Evolutionary conservation across 2,329 filamentous ascomycete species (phyloP).

Genomic region (Fusarium secorum): DNA sequence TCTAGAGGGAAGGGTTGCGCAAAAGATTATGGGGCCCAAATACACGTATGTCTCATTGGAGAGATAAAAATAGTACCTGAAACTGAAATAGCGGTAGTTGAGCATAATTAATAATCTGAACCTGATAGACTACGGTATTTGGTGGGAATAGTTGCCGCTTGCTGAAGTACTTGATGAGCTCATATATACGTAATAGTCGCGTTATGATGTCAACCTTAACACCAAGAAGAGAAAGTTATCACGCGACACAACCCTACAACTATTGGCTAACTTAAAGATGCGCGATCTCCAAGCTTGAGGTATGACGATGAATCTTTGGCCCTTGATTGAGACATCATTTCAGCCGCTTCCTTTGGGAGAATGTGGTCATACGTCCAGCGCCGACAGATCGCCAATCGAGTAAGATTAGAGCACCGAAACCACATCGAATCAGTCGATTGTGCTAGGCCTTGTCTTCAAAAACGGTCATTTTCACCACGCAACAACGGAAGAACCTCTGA

Average conservation of each 20-base stretch:
- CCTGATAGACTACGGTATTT: background rate
- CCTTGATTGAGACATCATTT: background rate
- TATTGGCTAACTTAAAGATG: background rate
- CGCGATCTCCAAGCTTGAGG: rapidly evolving
- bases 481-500: background rate
- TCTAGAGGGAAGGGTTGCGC: background rate
- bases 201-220: background rate
- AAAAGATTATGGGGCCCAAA: rapidly evolving
- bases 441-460: no score
- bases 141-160: background rate
- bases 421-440: background rate
- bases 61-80: rapidly evolving
- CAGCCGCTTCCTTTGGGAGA: background rate
- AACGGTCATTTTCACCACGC: background rate
- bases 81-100: background rate
- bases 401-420: background rate
- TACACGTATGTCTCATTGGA: background rate
- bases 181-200: background rate
- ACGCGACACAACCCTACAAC: background rate
- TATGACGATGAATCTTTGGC: background rate
- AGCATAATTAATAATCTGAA: rapidly evolving
- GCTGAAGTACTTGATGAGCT: background rate
- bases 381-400: background rate
- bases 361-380: background rate
- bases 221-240: background rate